Conservation (phyloP, 1,139 yeast genomes). For the Protomyces macrosporus region DNA sequence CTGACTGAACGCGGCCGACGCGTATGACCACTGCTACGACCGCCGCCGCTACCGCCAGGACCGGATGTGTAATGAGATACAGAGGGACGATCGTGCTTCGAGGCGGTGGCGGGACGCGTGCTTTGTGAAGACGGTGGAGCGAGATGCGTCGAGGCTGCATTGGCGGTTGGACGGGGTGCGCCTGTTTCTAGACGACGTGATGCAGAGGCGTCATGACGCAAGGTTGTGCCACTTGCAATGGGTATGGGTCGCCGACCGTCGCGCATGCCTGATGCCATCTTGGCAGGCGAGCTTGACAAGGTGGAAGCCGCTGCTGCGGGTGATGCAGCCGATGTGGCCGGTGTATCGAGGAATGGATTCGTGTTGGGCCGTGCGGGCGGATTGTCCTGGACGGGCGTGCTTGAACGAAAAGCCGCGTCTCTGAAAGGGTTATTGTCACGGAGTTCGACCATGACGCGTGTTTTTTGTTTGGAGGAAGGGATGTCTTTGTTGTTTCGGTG, state of each 20-base stretch:
- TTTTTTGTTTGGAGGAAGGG: neutral
- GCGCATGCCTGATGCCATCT: too few relatives aligned
- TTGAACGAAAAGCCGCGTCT: constrained; percentile 2
- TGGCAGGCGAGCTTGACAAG: neutral
- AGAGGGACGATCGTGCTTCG: too few relatives aligned
- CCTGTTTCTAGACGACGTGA: too few relatives aligned
- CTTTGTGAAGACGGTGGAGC: too few relatives aligned
- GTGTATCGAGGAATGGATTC: constrained; percentile 17
- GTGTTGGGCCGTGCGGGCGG: neutral
- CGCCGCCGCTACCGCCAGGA: too few relatives aligned
- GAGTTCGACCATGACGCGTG: neutral
- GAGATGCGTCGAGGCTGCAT: too few relatives aligned
- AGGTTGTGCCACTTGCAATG: too few relatives aligned
- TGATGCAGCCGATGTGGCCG: neutral
- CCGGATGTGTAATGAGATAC: too few relatives aligned
- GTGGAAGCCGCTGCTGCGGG: neutral
- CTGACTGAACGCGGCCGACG: constrained; percentile 15
- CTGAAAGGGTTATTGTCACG: constrained; percentile 16
- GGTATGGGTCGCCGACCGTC: too few relatives aligned
- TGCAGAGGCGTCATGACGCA: too few relatives aligned
- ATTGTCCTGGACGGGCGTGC: neutral
- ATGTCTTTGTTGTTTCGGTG: neutral
- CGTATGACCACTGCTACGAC: neutral
- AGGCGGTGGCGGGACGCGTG: too few relatives aligned
- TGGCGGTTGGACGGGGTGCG: too few relatives aligned